Conservation (phyloP, 192 early-diverging fungal species). For the Gryganskiella cystojenkinii region DNA sequence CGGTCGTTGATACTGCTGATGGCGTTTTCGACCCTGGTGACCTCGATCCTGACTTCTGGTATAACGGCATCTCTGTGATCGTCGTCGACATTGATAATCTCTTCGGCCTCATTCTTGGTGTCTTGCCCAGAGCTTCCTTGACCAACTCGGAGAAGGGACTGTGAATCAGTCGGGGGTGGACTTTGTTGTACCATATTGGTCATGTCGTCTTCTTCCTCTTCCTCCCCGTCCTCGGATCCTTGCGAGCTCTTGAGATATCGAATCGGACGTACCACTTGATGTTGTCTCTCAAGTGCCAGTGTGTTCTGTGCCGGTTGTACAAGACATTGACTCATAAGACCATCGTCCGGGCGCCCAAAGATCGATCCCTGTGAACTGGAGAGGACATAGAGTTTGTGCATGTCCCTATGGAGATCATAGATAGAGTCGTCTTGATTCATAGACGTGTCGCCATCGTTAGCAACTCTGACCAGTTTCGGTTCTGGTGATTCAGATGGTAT, state of each 20-base stretch:
- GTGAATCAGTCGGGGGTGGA: too few relatives aligned
- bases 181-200: background rate
- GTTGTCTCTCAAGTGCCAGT: background rate
- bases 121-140: too few relatives aligned
- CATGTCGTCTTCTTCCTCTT: background rate
- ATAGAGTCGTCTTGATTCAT: conserved; percentile 28
- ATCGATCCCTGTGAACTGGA: conserved; percentile 15
- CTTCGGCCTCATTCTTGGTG: too few relatives aligned
- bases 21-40: too few relatives aligned
- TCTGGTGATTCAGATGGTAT: too few relatives aligned
- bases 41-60: too few relatives aligned
- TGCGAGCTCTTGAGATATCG: conserved; percentile 28
- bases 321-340: background rate
- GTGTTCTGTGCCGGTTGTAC: too few relatives aligned
- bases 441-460: background rate
- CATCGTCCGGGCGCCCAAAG: conserved; percentile 1
- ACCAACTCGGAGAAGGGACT: too few relatives aligned
- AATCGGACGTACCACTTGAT: background rate
- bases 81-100: too few relatives aligned
- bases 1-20: too few relatives aligned
- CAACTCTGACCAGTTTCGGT: too few relatives aligned
- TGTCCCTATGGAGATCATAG: conserved; percentile 14
- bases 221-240: conserved; percentile 16
- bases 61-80: too few relatives aligned
- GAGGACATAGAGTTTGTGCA: conserved; percentile 11